Evolutionary conservation across 176 grass and related monocot genomes (phyloP).

Genomic region (Triticum turgidum): DNA sequence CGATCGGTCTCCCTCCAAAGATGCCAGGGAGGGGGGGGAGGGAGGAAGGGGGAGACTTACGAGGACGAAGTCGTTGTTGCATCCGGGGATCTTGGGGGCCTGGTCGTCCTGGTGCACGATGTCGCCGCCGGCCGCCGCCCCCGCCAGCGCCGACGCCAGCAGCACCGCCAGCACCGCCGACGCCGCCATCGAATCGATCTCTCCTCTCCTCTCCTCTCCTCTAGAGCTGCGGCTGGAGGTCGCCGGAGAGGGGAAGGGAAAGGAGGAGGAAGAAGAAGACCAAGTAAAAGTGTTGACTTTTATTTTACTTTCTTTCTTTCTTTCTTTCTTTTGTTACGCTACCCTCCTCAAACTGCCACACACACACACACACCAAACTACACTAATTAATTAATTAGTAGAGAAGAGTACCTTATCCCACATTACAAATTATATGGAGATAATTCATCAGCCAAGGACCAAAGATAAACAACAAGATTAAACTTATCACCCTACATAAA

Average conservation of each 20-base stretch:
- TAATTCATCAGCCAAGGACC: too few species aligned
- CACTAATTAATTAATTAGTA: too few species aligned
- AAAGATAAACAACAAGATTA: too few species aligned
- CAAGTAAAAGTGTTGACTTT: background rate
- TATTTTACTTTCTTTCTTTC: background rate
- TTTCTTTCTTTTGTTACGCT: background rate
- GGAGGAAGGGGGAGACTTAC: slow-evolving; percentile 14
- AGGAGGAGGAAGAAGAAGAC: background rate
- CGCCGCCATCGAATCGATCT: background rate
- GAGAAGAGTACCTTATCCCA: too few species aligned
- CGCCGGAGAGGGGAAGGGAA: background rate
- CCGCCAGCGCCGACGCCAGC: slow-evolving; percentile 40
- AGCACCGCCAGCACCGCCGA: slow-evolving; percentile 15
- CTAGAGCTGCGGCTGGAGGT: background rate
- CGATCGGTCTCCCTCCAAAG: too few species aligned
- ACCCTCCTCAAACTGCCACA: too few species aligned
- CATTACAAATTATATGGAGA: too few species aligned
- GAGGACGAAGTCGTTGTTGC: slow-evolving; percentile 86
- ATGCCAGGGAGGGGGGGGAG: too few species aligned
- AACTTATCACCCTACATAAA: too few species aligned
- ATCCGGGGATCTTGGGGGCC: slow-evolving; percentile 81
- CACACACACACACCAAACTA: too few species aligned
- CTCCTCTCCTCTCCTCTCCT: too few species aligned
- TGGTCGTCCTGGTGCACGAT: slow-evolving; percentile 82
- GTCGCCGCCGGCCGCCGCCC: slow-evolving; percentile 60